Percentiles rank a stretch among this genome's conserved stretches.
Conservation (phyloP, 2,329 filamentous ascomycete genomes). For the Blastomyces percursus region DNA sequence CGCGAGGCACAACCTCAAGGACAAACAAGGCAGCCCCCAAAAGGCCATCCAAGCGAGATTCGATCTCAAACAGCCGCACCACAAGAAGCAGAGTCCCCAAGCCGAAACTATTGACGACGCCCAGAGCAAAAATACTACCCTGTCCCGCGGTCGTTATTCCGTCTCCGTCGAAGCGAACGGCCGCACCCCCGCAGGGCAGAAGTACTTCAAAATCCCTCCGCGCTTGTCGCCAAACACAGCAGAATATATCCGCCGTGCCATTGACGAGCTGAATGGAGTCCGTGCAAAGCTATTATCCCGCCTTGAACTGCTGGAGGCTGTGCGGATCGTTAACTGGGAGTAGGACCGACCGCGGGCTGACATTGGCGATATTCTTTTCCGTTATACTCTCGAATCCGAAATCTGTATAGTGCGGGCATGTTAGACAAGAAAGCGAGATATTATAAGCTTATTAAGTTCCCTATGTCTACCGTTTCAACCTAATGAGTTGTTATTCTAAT, state of each 20-base stretch:
- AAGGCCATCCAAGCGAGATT: neutral
- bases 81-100: too few species aligned
- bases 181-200: neutral
- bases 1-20: neutral
- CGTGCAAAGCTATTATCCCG: neutral
- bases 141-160: neutral
- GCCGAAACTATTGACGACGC: too few species aligned
- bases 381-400: neutral
- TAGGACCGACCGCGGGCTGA: neutral
- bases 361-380: too few species aligned
- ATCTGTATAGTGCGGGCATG: too few species aligned
- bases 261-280: neutral
- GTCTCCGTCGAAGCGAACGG: neutral
- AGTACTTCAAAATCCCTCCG: neutral
- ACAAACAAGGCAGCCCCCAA: neutral
- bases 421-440: neutral
- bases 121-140: neutral
- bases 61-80: neutral
- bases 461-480: too few species aligned
- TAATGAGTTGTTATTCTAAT: neutral
- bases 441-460: too few species aligned
- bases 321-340: neutral
- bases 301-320: neutral
- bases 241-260: neutral
- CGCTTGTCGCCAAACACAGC: neutral